Conservation (phyloP, 1,139 yeast species). For the Lodderomyces orthopsilosis region DNA sequence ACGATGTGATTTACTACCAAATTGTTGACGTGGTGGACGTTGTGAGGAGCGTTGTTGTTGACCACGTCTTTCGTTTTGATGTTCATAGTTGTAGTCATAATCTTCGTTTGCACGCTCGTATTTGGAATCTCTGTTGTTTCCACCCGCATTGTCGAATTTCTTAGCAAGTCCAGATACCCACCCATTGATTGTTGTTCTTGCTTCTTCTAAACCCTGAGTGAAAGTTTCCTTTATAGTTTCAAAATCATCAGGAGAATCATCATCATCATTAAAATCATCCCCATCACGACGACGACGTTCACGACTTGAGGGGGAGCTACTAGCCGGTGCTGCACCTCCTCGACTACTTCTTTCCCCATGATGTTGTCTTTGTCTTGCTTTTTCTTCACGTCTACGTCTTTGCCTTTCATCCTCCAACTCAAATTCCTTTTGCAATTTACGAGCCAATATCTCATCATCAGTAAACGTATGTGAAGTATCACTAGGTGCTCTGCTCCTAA, state of each 20-base stretch:
- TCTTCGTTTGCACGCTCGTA: constrained; percentile 2
- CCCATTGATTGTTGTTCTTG: constrained; percentile 70
- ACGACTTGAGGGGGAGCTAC: background rate
- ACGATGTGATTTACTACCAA: constrained; percentile 1
- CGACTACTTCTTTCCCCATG: constrained; percentile 7
- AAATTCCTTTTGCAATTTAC: constrained; percentile 72
- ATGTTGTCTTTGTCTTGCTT: constrained; percentile 6
- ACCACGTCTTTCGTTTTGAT: constrained; percentile 2
- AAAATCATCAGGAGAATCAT: constrained; percentile 56
- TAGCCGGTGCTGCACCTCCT: background rate
- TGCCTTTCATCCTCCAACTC: constrained; percentile 45
- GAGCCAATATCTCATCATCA: constrained; percentile 83
- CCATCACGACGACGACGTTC: constrained; percentile 13
- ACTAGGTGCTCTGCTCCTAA: constrained; percentile 21
- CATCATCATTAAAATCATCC: constrained; percentile 36
- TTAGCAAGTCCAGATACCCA: constrained; percentile 79
- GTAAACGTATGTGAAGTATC: constrained; percentile 18
- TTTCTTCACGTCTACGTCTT: constrained; percentile 19
- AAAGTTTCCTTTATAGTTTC: constrained; percentile 71
- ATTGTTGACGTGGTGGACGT: constrained; percentile 1
- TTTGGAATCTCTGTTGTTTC: constrained; percentile 14
- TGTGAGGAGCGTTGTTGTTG: constrained; percentile 7
- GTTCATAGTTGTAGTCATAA: background rate
- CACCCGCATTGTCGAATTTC: constrained; percentile 35
- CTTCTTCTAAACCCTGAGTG: constrained; percentile 79